phyloP scores from a whole-genome alignment of 331 rosid species.

The Rosa hybrid region DNA sequence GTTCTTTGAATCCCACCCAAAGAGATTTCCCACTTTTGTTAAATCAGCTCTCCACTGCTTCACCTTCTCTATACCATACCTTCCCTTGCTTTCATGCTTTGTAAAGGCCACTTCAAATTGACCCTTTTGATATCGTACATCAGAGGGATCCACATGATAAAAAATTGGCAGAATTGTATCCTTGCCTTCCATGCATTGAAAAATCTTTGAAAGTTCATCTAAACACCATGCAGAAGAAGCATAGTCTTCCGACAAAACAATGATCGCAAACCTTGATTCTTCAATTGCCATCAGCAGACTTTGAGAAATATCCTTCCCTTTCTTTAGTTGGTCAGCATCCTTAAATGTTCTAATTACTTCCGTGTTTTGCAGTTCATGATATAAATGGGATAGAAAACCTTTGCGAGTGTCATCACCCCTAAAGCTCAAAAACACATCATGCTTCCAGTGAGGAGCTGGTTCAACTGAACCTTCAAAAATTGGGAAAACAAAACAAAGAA shows the following conservation, averaged over 20 bases:
- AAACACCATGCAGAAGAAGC: neutral
- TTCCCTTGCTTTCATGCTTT: neutral
- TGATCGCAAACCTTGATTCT: neutral
- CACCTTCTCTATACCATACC: neutral
- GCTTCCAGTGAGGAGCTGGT: neutral
- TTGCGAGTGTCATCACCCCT: neutral
- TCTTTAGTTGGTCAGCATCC: neutral
- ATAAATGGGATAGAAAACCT: neutral
- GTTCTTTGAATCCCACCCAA: neutral
- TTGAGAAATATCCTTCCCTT: neutral
- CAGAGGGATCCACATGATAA: neutral
- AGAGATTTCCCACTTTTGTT: neutral
- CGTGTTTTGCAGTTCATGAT: neutral
- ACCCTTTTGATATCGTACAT: neutral
- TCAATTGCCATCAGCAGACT: neutral
- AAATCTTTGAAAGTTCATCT: neutral
- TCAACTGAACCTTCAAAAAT: neutral
- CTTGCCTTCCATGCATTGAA: neutral
- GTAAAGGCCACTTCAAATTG: neutral
- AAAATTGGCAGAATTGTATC: neutral
- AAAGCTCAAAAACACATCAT: slow-evolving; percentile 8
- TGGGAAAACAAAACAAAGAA: neutral
- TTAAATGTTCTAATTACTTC: neutral
- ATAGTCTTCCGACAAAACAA: neutral
- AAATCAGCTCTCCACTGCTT: neutral